Evolutionary conservation across 768 basidiomycete genomes (phyloP).

Genomic region (Candolleomyces eurysporus): DNA sequence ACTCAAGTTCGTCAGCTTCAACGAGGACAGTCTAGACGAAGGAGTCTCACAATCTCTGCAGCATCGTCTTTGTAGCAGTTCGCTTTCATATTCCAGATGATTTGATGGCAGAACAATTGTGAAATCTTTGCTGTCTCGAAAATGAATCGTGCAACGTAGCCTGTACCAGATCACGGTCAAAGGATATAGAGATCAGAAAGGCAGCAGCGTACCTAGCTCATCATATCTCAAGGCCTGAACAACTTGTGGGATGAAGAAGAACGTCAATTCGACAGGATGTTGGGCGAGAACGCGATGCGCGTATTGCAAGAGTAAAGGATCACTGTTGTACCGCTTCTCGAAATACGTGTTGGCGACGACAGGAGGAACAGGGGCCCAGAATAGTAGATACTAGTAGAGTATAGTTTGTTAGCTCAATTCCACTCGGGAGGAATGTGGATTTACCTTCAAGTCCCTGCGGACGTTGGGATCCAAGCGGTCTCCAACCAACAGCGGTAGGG

Average conservation of each 20-base stretch:
- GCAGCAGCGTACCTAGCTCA: conserved; percentile 60
- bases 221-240: conserved; percentile 95
- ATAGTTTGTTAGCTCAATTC: not conserved
- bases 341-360: conserved; percentile 81
- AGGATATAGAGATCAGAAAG: not conserved
- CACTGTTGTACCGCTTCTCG: conserved; percentile 77
- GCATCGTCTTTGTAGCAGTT: conserved; percentile 93
- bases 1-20: conserved; percentile 4
- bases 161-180: conserved; percentile 36
- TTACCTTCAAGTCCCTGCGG: conserved; percentile 74
- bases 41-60: conserved; percentile 67
- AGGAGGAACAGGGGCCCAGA: conserved; percentile 89
- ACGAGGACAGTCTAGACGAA: not conserved
- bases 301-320: conserved; percentile 90
- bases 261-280: conserved; percentile 91
- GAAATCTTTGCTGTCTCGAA: conserved; percentile 97
- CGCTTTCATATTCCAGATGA: conserved; percentile 99
- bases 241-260: conserved; percentile 99
- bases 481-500: conserved; percentile 75
- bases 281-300: conserved; percentile 93
- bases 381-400: conserved; percentile 65
- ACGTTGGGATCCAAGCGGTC: conserved; percentile 58
- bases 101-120: conserved; percentile 97
- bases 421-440: conserved; percentile 1
- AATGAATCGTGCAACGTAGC: conserved; percentile 92